A percentile compares a stretch with the other conserved stretches of the same genome.
Conservation (phyloP, 305 asterid species). For the Fraxinus baroniana region DNA sequence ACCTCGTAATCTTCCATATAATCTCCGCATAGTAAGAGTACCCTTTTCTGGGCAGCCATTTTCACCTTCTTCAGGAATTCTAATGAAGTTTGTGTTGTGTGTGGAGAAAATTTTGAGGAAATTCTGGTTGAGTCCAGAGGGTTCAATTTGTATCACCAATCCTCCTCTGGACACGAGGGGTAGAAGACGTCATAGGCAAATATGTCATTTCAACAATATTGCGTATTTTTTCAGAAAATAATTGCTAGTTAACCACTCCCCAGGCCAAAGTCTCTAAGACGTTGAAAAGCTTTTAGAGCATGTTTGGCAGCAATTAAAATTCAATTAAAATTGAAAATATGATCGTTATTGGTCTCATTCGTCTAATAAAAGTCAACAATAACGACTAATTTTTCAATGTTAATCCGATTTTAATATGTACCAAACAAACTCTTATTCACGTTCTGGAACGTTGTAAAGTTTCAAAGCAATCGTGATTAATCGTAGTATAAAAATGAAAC, state of each 20-base stretch:
- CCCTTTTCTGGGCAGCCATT: constrained; percentile 66
- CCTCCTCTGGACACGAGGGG: not conserved
- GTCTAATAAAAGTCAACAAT: no score
- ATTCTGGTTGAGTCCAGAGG: not conserved
- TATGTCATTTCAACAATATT: not conserved
- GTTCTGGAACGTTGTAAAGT: no score
- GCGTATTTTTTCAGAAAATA: not conserved
- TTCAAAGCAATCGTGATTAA: no score
- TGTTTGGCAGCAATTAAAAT: no score
- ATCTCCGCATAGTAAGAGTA: constrained; percentile 80
- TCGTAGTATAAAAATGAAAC: no score
- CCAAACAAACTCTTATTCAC: no score
- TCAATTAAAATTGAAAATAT: no score
- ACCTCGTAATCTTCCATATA: constrained; percentile 93
- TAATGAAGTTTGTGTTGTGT: constrained; percentile 7
- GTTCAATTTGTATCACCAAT: not conserved
- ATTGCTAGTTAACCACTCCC: not conserved
- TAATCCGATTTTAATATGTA: no score
- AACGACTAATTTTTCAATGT: no score
- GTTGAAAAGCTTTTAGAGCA: no score
- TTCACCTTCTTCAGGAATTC: not conserved
- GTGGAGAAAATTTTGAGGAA: constrained; percentile 21
- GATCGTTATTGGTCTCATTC: no score
- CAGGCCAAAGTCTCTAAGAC: not conserved
- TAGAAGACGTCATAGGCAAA: not conserved